Percentiles rank a stretch among this genome's conserved stretches.
Conservation (phyloP, 495 filamentous ascomycete genomes). For the Podospora sp. region DNA sequence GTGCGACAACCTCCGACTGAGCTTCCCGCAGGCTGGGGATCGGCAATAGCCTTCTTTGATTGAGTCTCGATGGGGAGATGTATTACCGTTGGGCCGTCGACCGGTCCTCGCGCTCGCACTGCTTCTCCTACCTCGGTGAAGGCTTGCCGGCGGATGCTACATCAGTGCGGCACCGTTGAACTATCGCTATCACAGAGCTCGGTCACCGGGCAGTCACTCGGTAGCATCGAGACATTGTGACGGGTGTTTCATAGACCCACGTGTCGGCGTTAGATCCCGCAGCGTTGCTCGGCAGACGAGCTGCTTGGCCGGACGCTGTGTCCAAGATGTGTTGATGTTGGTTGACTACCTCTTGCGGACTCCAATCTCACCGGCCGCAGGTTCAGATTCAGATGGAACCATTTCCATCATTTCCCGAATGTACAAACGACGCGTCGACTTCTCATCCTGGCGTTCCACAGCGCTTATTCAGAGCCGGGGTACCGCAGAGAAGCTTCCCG, state of each 20-base stretch:
- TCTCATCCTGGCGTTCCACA: not conserved
- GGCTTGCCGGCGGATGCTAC: not conserved
- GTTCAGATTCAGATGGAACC: not conserved
- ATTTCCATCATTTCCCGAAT: not conserved
- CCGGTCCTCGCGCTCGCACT: too few relatives aligned
- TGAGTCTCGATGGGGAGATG: not conserved
- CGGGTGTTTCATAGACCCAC: not conserved
- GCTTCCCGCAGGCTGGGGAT: not conserved
- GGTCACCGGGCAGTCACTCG: not conserved
- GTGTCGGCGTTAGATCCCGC: conserved; percentile 14
- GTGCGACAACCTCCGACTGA: not conserved
- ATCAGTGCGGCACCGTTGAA: not conserved
- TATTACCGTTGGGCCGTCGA: not conserved
- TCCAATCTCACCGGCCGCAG: not conserved
- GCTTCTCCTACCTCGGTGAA: not conserved
- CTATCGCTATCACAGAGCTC: not conserved
- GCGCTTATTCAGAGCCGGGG: not conserved
- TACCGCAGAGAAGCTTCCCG: not conserved
- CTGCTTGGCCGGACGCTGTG: not conserved
- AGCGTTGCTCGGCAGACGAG: not conserved
- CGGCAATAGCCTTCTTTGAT: not conserved
- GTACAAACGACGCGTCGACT: not conserved
- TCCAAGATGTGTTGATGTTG: not conserved
- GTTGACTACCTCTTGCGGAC: not conserved
- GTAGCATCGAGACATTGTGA: not conserved